A percentile compares a stretch with the other conserved stretches of the same genome.
Evolutionary conservation across 371 early-diverging fungal genomes (phyloP).

Genomic region (Mycotypha africana): DNA sequence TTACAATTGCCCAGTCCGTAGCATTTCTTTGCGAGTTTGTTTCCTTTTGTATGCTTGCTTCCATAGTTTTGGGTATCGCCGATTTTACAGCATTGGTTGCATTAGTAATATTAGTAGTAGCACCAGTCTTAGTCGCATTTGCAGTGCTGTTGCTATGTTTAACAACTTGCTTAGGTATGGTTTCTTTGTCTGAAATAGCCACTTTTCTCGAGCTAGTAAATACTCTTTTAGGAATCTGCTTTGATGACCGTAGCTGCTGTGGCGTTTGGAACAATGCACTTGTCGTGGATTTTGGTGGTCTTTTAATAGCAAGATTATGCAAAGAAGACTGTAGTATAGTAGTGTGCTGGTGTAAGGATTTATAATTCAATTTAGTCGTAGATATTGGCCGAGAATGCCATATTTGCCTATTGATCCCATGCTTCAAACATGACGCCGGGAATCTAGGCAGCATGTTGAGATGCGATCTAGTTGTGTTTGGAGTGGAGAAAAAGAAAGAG

Average conservation of each 20-base stretch:
- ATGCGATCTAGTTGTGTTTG: no score
- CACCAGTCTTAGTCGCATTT: no score
- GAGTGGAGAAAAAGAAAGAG: no score
- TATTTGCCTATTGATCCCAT: no score
- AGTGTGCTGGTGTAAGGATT: no score
- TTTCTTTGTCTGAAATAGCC: not conserved
- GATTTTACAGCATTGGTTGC: not conserved
- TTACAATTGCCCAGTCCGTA: slow-evolving; percentile 70
- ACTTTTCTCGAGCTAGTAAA: slow-evolving; percentile 2
- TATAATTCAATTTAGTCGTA: no score
- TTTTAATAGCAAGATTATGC: no score
- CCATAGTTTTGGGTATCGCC: not conserved
- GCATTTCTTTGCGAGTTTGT: slow-evolving; percentile 40
- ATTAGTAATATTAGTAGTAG: no score
- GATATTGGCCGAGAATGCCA: no score
- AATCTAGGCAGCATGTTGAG: no score
- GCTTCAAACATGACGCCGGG: no score
- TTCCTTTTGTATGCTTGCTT: slow-evolving; percentile 5
- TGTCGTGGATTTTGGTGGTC: not conserved
- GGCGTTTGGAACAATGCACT: not conserved
- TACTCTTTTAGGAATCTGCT: slow-evolving; percentile 9
- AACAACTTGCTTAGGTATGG: not conserved
- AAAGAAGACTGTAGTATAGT: no score
- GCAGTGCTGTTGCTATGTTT: not conserved
- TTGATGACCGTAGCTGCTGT: not conserved